Conservation (phyloP, 176 grass and related monocot species). For the Phoenix dactylifera region DNA sequence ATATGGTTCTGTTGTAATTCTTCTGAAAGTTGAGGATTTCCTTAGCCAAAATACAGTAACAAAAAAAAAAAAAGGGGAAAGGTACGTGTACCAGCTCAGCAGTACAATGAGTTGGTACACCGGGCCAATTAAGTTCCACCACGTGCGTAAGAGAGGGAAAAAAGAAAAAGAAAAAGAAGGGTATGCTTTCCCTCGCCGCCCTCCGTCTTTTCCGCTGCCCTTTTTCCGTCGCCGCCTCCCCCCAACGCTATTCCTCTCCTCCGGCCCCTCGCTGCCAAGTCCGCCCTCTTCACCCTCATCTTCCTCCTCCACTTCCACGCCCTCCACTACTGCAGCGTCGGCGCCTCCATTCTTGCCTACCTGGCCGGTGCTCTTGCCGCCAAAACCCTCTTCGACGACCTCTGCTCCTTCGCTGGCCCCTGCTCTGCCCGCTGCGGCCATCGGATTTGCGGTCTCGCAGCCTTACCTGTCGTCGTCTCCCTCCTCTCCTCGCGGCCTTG, state of each 20-base stretch:
- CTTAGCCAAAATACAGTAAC: too few species aligned
- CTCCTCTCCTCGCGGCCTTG: constrained; percentile 21
- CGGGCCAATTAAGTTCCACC: too few species aligned
- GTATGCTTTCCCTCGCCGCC: background rate
- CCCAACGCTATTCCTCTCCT: constrained; percentile 25
- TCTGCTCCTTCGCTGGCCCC: background rate
- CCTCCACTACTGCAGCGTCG: constrained; percentile 3
- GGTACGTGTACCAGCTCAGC: too few species aligned
- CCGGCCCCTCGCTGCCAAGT: too few species aligned
- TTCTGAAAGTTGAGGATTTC: too few species aligned
- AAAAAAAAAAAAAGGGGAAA: too few species aligned
- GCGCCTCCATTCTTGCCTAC: constrained; percentile 60
- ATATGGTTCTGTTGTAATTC: too few species aligned
- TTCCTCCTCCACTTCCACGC: too few species aligned
- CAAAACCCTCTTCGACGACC: constrained; percentile 27
- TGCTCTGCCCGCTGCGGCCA: constrained; percentile 7
- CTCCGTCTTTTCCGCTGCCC: background rate
- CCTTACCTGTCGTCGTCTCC: constrained; percentile 32
- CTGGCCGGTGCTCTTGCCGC: constrained; percentile 54
- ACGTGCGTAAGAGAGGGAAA: too few species aligned
- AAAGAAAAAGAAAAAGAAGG: too few species aligned
- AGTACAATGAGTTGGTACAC: too few species aligned
- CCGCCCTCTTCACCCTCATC: too few species aligned
- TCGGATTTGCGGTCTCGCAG: constrained; percentile 20
- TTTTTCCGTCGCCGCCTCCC: constrained; percentile 14